Conservation (phyloP, 2,329 filamentous ascomycete genomes). For the Neofusicoccum parvum region DNA sequence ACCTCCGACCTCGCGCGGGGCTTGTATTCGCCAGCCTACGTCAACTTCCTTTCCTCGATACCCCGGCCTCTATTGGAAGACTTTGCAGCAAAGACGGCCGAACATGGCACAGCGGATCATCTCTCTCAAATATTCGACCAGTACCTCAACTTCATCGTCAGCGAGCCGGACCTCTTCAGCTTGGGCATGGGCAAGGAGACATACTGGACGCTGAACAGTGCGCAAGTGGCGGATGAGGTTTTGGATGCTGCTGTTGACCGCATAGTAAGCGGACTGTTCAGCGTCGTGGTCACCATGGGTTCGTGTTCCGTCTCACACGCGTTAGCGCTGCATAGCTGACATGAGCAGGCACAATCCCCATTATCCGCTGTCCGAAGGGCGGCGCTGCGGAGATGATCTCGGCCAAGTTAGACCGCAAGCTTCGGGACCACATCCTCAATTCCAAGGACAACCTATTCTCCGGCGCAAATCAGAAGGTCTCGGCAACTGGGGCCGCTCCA, state of each 20-base stretch:
- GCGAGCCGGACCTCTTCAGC: constrained; percentile 93
- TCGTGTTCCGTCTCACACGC: constrained; percentile 30
- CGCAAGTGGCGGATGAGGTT: constrained; percentile 84
- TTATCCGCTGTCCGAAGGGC: constrained; percentile 91
- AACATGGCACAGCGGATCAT: constrained; percentile 81
- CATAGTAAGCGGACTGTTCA: constrained; percentile 96
- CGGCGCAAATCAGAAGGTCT: constrained; percentile 58
- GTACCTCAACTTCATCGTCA: constrained; percentile 96
- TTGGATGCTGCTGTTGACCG: constrained; percentile 85
- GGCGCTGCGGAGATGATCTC: constrained; percentile 93
- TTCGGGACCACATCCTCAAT: constrained; percentile 94
- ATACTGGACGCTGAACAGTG: constrained; percentile 96
- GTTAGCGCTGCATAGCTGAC: constrained; percentile 19
- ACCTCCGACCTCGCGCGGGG: constrained; percentile 83
- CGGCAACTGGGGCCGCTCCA: constrained; percentile 61
- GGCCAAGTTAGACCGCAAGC: constrained; percentile 89
- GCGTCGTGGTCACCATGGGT: constrained; percentile 98
- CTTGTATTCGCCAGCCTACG: constrained; percentile 89
- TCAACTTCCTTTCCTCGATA: constrained; percentile 96
- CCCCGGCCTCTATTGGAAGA: constrained; percentile 89
- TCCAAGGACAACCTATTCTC: constrained; percentile 98
- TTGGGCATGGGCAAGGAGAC: constrained; percentile 90
- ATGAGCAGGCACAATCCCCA: constrained; percentile 76
- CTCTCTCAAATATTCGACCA: constrained; percentile 95
- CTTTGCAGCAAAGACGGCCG: constrained; percentile 84